A percentile compares a stretch with the other conserved stretches of the same genome.
phyloP scores from a whole-genome alignment of 768 basidiomycete species.

The Hericium coralloides region DNA sequence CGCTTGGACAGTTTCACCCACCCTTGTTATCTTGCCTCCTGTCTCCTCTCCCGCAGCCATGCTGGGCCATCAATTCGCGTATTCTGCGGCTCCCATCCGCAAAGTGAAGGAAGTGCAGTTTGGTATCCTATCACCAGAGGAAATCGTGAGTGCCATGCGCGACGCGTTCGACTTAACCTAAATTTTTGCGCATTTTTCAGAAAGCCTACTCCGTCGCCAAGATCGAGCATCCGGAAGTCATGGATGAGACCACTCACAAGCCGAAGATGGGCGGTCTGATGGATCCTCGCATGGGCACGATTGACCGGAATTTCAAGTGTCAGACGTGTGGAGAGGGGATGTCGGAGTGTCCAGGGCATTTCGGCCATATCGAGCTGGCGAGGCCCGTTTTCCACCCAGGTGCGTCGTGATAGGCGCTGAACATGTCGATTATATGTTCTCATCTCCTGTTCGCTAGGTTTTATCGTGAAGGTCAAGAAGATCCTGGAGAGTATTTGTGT shows the following conservation, averaged over 20 bases:
- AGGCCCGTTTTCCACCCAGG: slow-evolving; percentile 97
- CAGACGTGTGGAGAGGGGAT: slow-evolving; percentile 99
- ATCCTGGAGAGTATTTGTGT: slow-evolving; percentile 98
- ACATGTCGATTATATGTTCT: neutral
- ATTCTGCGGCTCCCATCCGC: slow-evolving; percentile 88
- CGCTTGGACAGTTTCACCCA: neutral
- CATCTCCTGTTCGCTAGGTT: slow-evolving; percentile 41
- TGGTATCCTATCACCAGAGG: slow-evolving; percentile 96
- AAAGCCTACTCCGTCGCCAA: slow-evolving; percentile 99
- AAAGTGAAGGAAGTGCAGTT: slow-evolving; percentile 98
- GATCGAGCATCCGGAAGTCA: slow-evolving; percentile 97
- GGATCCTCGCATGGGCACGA: slow-evolving; percentile 98
- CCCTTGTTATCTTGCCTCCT: neutral
- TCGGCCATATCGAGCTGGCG: slow-evolving; percentile 96
- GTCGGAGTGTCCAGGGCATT: slow-evolving; percentile 99
- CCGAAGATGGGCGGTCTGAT: slow-evolving; percentile 92
- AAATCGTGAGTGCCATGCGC: slow-evolving; percentile 66
- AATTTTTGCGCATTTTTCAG: slow-evolving; percentile 32
- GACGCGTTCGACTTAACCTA: neutral
- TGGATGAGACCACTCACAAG: slow-evolving; percentile 88
- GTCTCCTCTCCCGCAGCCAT: slow-evolving; percentile 28
- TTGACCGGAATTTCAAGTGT: slow-evolving; percentile 96
- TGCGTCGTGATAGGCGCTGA: slow-evolving; percentile 28
- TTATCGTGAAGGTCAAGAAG: slow-evolving; percentile 99
- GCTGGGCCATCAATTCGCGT: slow-evolving; percentile 87